Conservation (phyloP, 1,284 basidiomycete species). For the Sporisorium reilianum region DNA sequence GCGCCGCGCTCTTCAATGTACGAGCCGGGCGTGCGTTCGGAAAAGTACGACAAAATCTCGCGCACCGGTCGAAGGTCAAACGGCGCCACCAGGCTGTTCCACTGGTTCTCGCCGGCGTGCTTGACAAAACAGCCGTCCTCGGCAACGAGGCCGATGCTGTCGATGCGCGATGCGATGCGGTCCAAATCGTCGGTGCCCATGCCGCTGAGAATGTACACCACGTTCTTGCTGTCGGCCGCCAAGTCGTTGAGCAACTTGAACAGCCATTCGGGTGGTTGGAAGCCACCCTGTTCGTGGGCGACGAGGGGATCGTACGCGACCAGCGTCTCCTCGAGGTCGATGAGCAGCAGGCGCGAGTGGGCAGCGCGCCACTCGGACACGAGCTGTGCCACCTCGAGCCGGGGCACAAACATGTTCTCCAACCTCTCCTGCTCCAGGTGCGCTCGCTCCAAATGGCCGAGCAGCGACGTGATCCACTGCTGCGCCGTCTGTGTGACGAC, state of each 20-base stretch:
- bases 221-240: slow-evolving; percentile 77
- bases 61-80: slow-evolving; percentile 80
- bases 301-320: slow-evolving; percentile 71
- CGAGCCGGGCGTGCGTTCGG: slow-evolving; percentile 85
- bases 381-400: slow-evolving; percentile 66
- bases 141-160: slow-evolving; percentile 82
- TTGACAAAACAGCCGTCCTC: slow-evolving; percentile 89
- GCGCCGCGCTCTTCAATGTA: slow-evolving; percentile 87
- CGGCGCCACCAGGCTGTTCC: slow-evolving; percentile 84
- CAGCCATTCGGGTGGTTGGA: slow-evolving; percentile 74
- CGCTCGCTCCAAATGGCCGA: slow-evolving; percentile 70
- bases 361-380: slow-evolving; percentile 70
- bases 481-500: slow-evolving; percentile 89
- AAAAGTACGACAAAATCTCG: slow-evolving; percentile 81
- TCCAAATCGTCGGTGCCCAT: slow-evolving; percentile 76
- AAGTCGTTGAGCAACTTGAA: slow-evolving; percentile 76
- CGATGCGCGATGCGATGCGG: slow-evolving; percentile 75
- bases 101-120: slow-evolving; percentile 72
- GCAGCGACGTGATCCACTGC: slow-evolving; percentile 83
- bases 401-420: slow-evolving; percentile 63
- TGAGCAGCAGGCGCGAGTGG: slow-evolving; percentile 77
- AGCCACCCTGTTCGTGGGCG: slow-evolving; percentile 69
- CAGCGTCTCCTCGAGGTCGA: slow-evolving; percentile 84
- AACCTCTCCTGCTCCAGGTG: slow-evolving; percentile 62
- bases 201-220: slow-evolving; percentile 86